Conservation (phyloP, 495 filamentous ascomycete genomes). For the Coniosporium apollinis region DNA sequence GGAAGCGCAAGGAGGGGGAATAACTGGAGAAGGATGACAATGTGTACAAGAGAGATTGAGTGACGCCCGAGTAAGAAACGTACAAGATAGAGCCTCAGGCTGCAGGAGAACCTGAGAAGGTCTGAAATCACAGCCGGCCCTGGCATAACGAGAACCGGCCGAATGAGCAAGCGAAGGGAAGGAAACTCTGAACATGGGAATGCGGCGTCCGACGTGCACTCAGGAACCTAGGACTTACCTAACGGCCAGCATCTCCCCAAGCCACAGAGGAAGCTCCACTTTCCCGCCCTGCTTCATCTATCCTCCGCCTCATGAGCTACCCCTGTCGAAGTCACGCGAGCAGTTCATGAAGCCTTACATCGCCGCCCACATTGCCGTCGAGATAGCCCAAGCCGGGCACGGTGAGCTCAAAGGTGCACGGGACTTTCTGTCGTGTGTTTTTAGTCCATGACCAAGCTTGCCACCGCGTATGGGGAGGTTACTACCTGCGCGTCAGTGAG, state of each 20-base stretch:
- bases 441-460: slow-evolving; percentile 4
- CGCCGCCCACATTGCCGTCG: slow-evolving; percentile 55
- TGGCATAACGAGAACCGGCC: too few species aligned
- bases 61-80: too few species aligned
- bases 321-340: background rate
- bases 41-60: too few species aligned
- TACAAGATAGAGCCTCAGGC: too few species aligned
- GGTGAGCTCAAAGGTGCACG: slow-evolving; percentile 81
- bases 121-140: too few species aligned
- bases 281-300: slow-evolving; percentile 65
- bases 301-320: background rate
- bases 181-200: too few species aligned
- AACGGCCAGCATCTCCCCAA: slow-evolving; percentile 90
- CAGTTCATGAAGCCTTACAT: slow-evolving; percentile 24
- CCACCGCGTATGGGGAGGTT: background rate
- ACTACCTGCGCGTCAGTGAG: slow-evolving; percentile 76
- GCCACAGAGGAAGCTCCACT: slow-evolving; percentile 80
- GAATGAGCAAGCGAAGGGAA: too few species aligned
- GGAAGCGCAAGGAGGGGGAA: too few species aligned
- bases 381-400: slow-evolving; percentile 76
- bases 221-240: too few species aligned
- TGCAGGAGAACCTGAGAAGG: too few species aligned
- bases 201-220: too few species aligned
- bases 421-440: slow-evolving; percentile 75
- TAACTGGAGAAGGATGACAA: too few species aligned